Conservation (phyloP, 2,329 filamentous ascomycete genomes). For the Rasamsonia emersonii region DNA sequence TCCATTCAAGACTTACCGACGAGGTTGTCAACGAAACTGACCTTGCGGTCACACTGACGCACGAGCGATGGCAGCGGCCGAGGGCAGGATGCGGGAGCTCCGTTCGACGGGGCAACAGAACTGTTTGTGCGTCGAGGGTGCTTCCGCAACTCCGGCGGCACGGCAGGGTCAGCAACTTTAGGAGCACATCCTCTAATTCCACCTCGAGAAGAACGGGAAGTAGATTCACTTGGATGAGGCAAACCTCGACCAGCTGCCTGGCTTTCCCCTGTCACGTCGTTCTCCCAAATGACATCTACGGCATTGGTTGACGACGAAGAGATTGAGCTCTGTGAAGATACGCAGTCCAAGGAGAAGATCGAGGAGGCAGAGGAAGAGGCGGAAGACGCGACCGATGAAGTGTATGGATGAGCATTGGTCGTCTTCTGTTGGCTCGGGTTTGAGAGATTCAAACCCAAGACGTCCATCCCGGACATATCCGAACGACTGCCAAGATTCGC, state of each 20-base stretch:
- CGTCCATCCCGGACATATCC: conserved; percentile 38
- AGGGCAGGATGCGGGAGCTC: conserved; percentile 40
- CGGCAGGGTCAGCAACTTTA: conserved; percentile 24
- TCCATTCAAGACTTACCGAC: conserved; percentile 64
- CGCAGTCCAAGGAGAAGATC: conserved; percentile 61
- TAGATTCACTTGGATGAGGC: conserved; percentile 14
- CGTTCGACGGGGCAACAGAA: conserved; percentile 43
- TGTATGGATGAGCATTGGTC: conserved; percentile 49
- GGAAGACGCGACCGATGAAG: conserved; percentile 62
- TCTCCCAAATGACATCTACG: conserved; percentile 44
- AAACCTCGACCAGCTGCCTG: conserved; percentile 18
- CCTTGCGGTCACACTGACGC: conserved; percentile 83
- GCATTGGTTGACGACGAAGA: conserved; percentile 58
- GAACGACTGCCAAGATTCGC: conserved; percentile 17
- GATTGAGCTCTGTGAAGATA: conserved; percentile 60
- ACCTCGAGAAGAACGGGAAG: conserved; percentile 17
- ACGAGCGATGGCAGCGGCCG: conserved; percentile 66
- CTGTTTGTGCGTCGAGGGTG: conserved; percentile 47
- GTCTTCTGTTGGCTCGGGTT: conserved; percentile 31
- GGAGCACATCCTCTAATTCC: conserved; percentile 18
- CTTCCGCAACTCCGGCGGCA: conserved; percentile 34
- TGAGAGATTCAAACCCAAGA: conserved; percentile 33
- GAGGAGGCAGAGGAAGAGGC: conserved; percentile 69
- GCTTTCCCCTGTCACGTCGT: conserved; percentile 22
- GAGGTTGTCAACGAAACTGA: conserved; percentile 91